A percentile compares a stretch with the other conserved stretches of the same genome.
Conservation (phyloP, 169 alveolate species). For the Plasmodium coatneyi region DNA sequence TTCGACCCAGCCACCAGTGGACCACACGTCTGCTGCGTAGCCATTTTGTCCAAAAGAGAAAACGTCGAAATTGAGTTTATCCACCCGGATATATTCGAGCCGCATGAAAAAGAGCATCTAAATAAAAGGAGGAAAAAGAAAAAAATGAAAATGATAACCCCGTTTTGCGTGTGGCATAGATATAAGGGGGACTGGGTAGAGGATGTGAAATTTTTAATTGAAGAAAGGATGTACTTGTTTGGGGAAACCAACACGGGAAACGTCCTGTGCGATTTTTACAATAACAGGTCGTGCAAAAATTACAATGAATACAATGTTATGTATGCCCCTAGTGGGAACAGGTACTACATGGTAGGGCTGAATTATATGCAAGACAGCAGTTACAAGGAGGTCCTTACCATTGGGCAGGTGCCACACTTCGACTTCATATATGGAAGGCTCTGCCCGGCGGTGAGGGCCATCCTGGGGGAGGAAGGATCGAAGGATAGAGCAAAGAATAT, state of each 20-base stretch:
- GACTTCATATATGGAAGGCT: conserved; percentile 27
- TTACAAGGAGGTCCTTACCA: conserved; percentile 37
- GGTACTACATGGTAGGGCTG: conserved; percentile 36
- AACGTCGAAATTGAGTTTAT: conserved; percentile 54
- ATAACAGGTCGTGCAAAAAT: background rate
- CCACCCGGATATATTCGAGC: conserved; percentile 31
- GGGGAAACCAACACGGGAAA: conserved; percentile 23
- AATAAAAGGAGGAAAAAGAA: conserved; percentile 9
- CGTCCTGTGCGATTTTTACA: conserved; percentile 16
- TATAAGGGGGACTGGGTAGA: conserved; percentile 60
- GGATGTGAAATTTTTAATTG: conserved; percentile 49
- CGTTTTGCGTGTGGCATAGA: conserved; percentile 69
- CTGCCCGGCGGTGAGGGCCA: conserved; percentile 1
- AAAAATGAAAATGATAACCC: conserved; percentile 21
- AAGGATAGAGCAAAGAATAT: background rate
- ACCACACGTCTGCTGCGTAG: conserved; percentile 45
- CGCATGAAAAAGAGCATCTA: conserved; percentile 14
- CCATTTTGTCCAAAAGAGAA: conserved; percentile 39
- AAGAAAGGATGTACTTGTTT: conserved; percentile 59
- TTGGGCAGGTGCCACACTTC: conserved; percentile 53
- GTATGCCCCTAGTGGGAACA: conserved; percentile 56
- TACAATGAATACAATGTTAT: conserved; percentile 59
- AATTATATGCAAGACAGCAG: conserved; percentile 46
- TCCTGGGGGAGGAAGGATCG: background rate
- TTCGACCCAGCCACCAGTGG: conserved; percentile 52